phyloP scores from a whole-genome alignment of 371 early-diverging fungal species.

The Mortierella polycephala region DNA sequence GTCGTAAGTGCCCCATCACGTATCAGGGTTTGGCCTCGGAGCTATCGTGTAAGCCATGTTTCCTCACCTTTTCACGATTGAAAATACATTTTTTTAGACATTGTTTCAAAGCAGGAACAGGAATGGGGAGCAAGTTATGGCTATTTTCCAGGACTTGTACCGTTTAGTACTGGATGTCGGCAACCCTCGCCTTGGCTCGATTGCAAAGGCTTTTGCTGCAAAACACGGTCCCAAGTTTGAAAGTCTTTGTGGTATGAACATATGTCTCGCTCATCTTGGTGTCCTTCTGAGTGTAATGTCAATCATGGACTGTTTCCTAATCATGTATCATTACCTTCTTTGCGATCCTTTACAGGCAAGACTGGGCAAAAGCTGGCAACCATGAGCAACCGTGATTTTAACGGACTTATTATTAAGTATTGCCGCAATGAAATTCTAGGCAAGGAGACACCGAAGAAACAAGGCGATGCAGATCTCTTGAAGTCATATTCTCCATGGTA shows the following conservation, averaged over 20 bases:
- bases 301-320: neutral
- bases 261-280: neutral
- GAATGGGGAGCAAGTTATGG: conserved; percentile 32
- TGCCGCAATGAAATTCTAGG: conserved; percentile 53
- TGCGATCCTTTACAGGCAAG: conserved; percentile 46
- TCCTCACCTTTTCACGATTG: neutral
- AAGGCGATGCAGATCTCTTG: conserved; percentile 55
- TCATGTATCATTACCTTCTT: neutral
- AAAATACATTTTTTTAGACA: conserved; percentile 11
- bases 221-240: conserved; percentile 62
- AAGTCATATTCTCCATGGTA: conserved; percentile 80
- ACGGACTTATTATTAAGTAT: conserved; percentile 51
- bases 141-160: conserved; percentile 35
- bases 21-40: too few species aligned
- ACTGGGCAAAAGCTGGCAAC: conserved; percentile 60
- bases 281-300: neutral
- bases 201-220: conserved; percentile 61
- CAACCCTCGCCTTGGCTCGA: conserved; percentile 35
- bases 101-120: conserved; percentile 33
- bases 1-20: conserved; percentile 44
- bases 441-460: conserved; percentile 46
- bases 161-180: conserved; percentile 26
- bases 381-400: conserved; percentile 55
- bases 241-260: conserved; percentile 56
- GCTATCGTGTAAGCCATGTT: too few species aligned